Evolutionary conservation across 2,329 filamentous ascomycete species (phyloP), one percentile per base, ranked within the genome.

Genomic region (Verticillium zaregamsianum): DNA sequence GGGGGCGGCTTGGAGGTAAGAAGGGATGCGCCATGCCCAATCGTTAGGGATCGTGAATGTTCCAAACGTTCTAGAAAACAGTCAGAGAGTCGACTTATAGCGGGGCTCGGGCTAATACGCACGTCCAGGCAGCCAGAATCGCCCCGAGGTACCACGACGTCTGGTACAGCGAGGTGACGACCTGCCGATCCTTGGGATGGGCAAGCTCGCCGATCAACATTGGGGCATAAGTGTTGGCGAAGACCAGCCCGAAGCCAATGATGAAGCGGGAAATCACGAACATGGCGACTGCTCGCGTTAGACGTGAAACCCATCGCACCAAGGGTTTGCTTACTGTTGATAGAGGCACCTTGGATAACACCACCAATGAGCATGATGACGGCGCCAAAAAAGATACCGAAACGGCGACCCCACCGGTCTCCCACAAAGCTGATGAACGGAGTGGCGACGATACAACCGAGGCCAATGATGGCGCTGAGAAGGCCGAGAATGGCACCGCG

Each of bases 121-220:
- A 32, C 25, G 25, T 56, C 56, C 56, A 58, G 3, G 56, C 33
- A 12, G 35, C 7, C 11, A 28, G 54, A 35, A 15, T n/a, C 8
- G 15, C 78, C 72, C 64, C 77, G 79, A 76, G 77, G 81, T 64
- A 78, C 78, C 4, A 75, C 77, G 66, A 83, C 84, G 70, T 79
- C 85, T 65, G 56, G 37, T 58, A 70, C 61, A 86, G 80, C 57
- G 84, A 86, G 5, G 85, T 86, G 58, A 64, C 62, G 35, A 63
- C 58, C 25, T 85, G 86, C 64, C 87, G 79, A 71, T 85, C 86
- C 1, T 82, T 80, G 0, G 87, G 87, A 67, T 89, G 87, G 0
- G 85, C 80, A 45, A 88, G 79, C 68, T 90, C 87, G 52, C 85
- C 84, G 3, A 83, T 31, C 3, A 54, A 23, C 55, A 33, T 20